Base-by-base conservation (phyloP, 176 grass and related monocot genomes). In the Oryza rufipogon region DNA sequence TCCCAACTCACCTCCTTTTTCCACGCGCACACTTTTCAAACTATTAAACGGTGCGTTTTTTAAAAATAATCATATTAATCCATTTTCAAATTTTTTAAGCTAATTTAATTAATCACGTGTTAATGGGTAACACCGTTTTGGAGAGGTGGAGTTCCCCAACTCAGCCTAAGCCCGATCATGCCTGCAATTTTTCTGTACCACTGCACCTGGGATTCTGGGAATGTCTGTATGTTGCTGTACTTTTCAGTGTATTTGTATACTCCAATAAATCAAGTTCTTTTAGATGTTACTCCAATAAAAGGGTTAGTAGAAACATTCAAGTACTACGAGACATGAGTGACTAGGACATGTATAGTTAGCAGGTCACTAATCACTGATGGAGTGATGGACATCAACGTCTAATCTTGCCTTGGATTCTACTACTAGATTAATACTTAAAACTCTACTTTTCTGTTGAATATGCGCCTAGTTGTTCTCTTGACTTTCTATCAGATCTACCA, bases 391-490 rank as follows among this genome's bases (percentile, higher is more conserved):
- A 73, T 72, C 51, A 17, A 46, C 39, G 47, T n/a, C 41, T 51
- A 67, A 68, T 36, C 14, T 52, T 58, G 54, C 54, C 54, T 58
- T 58, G 19, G 54, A 58, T 58, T n/a, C 54, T 63, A 63, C 54
- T 63, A 63, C 58, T 22, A 23, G 20, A 63, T 23, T 63, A 63
- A 22, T 63, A 63, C n/a, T 63, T 63, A 11, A n/a, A n/a, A 3
- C n/a, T 9, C 58, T 63, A 23, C 11, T 2, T 9, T 75, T 4
- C 36, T 49, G 41, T 49, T 75, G 71, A 33, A 23, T 39, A 80
- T 69, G 65, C 28, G 51, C 22, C 65, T 38, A 15, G 65, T 16
- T 68, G 77, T 67, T 68, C 64, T 34, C 5, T 79, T 80, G 78
- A 34, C 10, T 32, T 79, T 26, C 64, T 34, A 58, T 10, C 7